Evolutionary conservation across 1,284 basidiomycete species (phyloP).

Genomic region (Rhodotorula sp.): DNA sequence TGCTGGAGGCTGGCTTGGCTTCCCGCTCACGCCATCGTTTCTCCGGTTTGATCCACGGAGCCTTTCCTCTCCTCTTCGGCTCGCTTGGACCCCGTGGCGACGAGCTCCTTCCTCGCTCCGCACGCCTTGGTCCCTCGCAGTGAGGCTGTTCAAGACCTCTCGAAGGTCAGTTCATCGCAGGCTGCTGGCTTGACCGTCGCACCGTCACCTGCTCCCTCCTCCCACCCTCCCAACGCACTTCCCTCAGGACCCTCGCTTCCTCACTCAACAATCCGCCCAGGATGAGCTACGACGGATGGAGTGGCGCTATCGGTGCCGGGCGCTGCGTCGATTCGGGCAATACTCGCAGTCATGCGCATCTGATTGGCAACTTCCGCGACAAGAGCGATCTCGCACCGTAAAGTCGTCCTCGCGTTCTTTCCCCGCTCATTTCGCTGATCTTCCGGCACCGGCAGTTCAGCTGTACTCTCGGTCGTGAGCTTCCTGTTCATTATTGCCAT

Average conservation of each 20-base stretch:
- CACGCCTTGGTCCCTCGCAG: too few species aligned
- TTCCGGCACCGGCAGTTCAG: not conserved
- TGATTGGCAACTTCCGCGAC: constrained; percentile 5
- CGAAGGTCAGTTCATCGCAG: too few species aligned
- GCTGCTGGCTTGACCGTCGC: too few species aligned
- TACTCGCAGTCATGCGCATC: constrained; percentile 2
- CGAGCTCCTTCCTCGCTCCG: too few species aligned
- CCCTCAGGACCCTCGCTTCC: not conserved
- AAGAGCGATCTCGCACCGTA: constrained; percentile 17
- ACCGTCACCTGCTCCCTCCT: too few species aligned
- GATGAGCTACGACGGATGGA: not conserved
- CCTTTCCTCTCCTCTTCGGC: too few species aligned
- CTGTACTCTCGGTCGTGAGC: constrained; percentile 7
- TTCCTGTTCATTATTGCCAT: constrained; percentile 2
- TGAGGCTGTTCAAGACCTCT: too few species aligned
- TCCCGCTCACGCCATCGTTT: too few species aligned
- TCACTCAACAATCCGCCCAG: not conserved
- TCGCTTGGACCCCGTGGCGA: too few species aligned
- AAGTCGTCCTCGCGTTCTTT: not conserved
- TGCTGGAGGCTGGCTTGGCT: too few species aligned
- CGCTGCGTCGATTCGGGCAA: constrained; percentile 4
- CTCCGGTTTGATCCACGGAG: too few species aligned
- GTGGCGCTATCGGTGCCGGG: not conserved
- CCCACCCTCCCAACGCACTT: too few species aligned
- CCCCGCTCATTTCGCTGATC: not conserved